These are phyloP conservation scores for Westerdykella sp. DNA, from an alignment of 2,329 filamentous ascomycete genomes.

Conservation along the genomic window DNA sequence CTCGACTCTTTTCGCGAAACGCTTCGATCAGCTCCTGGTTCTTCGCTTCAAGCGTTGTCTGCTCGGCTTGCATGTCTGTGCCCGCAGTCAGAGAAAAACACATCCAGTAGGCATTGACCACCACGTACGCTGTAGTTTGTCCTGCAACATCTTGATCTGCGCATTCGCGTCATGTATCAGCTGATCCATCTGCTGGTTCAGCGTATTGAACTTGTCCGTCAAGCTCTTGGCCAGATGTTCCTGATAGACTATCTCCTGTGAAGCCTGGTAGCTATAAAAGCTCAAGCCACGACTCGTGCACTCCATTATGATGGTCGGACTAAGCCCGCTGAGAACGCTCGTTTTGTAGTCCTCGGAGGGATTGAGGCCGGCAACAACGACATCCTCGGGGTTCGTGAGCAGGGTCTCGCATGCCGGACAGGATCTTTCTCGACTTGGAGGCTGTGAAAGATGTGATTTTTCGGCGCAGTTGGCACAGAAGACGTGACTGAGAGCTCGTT, in stretches of 20 bases:
- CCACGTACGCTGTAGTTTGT: conserved; percentile 55
- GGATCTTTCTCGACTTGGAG: conserved; percentile 47
- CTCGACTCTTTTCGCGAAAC: conserved; percentile 64
- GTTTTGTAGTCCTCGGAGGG: conserved; percentile 88
- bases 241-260: conserved; percentile 78
- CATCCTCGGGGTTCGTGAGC: conserved; percentile 68
- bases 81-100: too few relatives aligned
- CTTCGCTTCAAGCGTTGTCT: conserved; percentile 59
- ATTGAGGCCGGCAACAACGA: conserved; percentile 62
- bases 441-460: conserved; percentile 54
- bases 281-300: conserved; percentile 71
- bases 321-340: conserved; percentile 74
- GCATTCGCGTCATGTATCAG: conserved; percentile 68
- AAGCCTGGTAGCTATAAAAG: conserved; percentile 83
- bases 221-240: conserved; percentile 66
- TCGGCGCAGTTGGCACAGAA: conserved; percentile 75
- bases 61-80: conserved; percentile 54
- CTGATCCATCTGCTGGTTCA: conserved; percentile 65
- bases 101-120: too few relatives aligned
- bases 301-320: conserved; percentile 76
- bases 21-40: conserved; percentile 64
- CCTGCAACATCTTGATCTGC: conserved; percentile 61
- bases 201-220: conserved; percentile 61
- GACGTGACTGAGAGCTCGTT: conserved; percentile 58
- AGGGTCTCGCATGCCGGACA: conserved; percentile 73